phyloP scores from a whole-genome alignment of 192 early-diverging fungal species.

The Podila verticillata region DNA sequence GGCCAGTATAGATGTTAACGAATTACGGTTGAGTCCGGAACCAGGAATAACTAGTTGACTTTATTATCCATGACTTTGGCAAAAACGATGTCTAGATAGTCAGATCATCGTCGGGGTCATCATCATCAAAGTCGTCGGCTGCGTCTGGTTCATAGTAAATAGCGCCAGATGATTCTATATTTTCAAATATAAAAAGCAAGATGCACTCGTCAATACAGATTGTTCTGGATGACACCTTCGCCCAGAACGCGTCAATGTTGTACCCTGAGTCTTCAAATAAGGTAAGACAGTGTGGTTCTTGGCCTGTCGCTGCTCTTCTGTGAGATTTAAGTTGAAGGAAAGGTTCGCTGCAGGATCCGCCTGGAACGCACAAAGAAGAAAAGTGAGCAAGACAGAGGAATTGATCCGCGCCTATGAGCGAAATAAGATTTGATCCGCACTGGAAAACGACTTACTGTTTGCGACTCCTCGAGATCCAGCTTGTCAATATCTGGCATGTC shows the following conservation, averaged over 20 bases:
- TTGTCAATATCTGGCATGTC: slow-evolving; percentile 46
- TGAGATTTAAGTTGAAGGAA: slow-evolving; percentile 86
- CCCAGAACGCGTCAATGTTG: slow-evolving; percentile 1
- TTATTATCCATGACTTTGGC: too few species aligned
- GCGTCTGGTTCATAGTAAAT: slow-evolving; percentile 88
- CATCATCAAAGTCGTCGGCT: slow-evolving; percentile 90
- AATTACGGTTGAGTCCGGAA: too few species aligned
- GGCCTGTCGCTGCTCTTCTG: slow-evolving; percentile 82
- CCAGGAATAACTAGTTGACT: too few species aligned
- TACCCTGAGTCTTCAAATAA: slow-evolving; percentile 75
- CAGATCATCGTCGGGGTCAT: slow-evolving; percentile 92
- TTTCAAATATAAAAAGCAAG: slow-evolving; percentile 1
- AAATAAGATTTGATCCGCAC: too few species aligned
- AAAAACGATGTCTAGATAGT: slow-evolving; percentile 65
- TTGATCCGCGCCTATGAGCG: too few species aligned
- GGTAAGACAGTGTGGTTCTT: slow-evolving; percentile 83
- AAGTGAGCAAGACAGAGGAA: too few species aligned
- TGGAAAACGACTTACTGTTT: slow-evolving; percentile 20
- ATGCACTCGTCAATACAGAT: neutral
- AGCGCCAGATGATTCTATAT: slow-evolving; percentile 53
- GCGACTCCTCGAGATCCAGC: slow-evolving; percentile 32
- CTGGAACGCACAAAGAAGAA: slow-evolving; percentile 15
- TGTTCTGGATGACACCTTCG: neutral
- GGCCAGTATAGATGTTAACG: too few species aligned
- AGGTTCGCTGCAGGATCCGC: slow-evolving; percentile 80